Conservation (phyloP, 257 asterid genomes). For the Solanum lycopersicoides region DNA sequence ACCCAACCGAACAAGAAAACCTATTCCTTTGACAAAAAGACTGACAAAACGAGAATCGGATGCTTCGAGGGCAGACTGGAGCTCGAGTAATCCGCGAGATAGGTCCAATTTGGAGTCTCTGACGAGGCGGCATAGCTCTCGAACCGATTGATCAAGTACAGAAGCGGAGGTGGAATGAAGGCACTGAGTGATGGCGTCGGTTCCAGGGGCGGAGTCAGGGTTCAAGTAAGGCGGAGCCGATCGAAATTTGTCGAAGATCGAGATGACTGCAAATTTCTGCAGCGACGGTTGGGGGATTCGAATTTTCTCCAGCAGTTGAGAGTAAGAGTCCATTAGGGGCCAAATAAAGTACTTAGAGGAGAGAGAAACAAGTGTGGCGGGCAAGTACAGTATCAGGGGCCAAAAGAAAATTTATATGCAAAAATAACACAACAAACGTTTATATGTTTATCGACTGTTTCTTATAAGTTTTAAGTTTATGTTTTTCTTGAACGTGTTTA, state of each 20-base stretch:
- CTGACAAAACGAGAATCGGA: conserved; percentile 30
- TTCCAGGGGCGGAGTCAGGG: conserved; percentile 39
- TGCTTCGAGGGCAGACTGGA: conserved; percentile 84
- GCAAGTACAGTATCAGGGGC: not conserved
- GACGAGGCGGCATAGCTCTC: conserved; percentile 82
- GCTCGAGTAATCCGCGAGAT: conserved; percentile 57
- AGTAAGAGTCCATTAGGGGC: conserved; percentile 15
- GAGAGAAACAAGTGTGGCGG: not conserved
- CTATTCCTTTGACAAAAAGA: conserved; percentile 56
- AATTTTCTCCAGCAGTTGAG: conserved; percentile 48
- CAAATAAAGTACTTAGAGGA: not conserved
- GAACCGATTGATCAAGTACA: conserved; percentile 72
- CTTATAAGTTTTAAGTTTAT: no score
- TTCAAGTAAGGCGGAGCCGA: conserved; percentile 40
- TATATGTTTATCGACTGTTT: not conserved
- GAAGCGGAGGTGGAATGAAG: conserved; percentile 65
- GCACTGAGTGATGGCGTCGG: conserved; percentile 61
- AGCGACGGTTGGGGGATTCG: conserved; percentile 81
- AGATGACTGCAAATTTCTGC: conserved; percentile 70
- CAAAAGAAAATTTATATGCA: not conserved
- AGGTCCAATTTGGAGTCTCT: conserved; percentile 64
- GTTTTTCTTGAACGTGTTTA: not conserved
- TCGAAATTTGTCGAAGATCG: conserved; percentile 69
- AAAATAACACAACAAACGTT: not conserved
- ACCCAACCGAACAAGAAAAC: conserved; percentile 59